Conservation (phyloP, 1,139 yeast species). For the Protomyces macrosporus region DNA sequence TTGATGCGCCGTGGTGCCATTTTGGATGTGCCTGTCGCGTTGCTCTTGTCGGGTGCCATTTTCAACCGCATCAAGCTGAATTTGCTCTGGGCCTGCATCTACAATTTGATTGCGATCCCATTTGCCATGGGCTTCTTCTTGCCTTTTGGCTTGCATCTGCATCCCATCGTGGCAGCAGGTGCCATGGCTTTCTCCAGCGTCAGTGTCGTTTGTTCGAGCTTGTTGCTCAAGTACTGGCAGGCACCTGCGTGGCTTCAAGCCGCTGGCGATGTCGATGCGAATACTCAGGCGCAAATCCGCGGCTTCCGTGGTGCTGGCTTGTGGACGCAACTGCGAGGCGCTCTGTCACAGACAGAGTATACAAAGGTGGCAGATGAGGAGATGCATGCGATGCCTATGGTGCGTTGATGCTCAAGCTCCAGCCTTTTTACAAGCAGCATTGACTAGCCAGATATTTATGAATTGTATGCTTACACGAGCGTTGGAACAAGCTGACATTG, state of each 20-base stretch:
- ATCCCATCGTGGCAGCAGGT: conserved; percentile 79
- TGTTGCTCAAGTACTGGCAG: conserved; percentile 49
- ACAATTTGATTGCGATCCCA: conserved; percentile 85
- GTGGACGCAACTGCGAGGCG: too few species aligned
- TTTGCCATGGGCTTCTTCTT: conserved; percentile 87
- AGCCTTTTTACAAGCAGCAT: too few species aligned
- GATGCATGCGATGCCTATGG: conserved; percentile 10
- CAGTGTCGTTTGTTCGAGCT: conserved; percentile 78
- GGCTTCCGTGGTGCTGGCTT: background rate
- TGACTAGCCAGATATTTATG: too few species aligned
- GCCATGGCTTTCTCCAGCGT: conserved; percentile 93
- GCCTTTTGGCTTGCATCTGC: conserved; percentile 76
- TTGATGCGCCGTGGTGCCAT: conserved; percentile 49
- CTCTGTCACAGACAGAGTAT: background rate
- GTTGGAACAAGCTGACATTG: too few species aligned
- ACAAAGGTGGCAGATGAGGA: conserved; percentile 2
- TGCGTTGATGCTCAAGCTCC: background rate
- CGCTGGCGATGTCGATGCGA: too few species aligned
- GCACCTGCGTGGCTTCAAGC: conserved; percentile 34
- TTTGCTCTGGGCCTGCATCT: conserved; percentile 77
- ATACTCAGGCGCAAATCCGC: too few species aligned
- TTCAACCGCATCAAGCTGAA: conserved; percentile 72
- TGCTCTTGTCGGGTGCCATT: conserved; percentile 66
- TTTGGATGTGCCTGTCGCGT: conserved; percentile 63
- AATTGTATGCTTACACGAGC: too few species aligned